Evolutionary conservation across 768 basidiomycete genomes (phyloP).

Genomic region (Psilocybe cubensis): DNA sequence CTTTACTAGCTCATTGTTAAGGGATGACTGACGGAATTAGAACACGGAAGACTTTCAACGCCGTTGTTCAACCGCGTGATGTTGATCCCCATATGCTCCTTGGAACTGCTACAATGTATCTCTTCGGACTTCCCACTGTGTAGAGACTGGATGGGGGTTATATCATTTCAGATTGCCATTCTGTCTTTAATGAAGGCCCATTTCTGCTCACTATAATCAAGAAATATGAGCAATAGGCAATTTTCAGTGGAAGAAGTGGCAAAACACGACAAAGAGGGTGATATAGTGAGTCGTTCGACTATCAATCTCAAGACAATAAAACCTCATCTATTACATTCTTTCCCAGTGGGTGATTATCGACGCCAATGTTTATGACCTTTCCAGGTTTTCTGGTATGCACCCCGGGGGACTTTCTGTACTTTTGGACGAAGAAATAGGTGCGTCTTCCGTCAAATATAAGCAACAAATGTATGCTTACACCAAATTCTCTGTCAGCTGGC

Average conservation of each 20-base stretch:
- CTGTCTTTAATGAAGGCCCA: neutral
- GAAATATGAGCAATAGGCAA: neutral
- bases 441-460: conserved; percentile 20
- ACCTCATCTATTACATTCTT: neutral
- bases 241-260: conserved; percentile 1
- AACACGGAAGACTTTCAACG: conserved; percentile 6
- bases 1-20: neutral
- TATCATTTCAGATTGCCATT: neutral
- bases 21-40: neutral
- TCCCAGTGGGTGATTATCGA: conserved; percentile 83
- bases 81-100: neutral
- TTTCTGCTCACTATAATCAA: neutral
- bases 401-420: conserved; percentile 83
- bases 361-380: conserved; percentile 80
- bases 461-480: neutral
- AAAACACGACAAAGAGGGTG: conserved; percentile 2
- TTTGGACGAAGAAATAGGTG: conserved; percentile 72
- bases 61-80: conserved; percentile 1
- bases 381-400: conserved; percentile 78
- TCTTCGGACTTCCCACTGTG: neutral
- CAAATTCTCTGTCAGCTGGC: conserved; percentile 59
- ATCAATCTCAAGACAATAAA: neutral
- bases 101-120: neutral
- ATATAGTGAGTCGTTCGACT: neutral
- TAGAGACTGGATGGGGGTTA: neutral